These are phyloP conservation scores for Ottelia alismoides DNA, from an alignment of 106 monocot species.

Conservation along the genomic window DNA sequence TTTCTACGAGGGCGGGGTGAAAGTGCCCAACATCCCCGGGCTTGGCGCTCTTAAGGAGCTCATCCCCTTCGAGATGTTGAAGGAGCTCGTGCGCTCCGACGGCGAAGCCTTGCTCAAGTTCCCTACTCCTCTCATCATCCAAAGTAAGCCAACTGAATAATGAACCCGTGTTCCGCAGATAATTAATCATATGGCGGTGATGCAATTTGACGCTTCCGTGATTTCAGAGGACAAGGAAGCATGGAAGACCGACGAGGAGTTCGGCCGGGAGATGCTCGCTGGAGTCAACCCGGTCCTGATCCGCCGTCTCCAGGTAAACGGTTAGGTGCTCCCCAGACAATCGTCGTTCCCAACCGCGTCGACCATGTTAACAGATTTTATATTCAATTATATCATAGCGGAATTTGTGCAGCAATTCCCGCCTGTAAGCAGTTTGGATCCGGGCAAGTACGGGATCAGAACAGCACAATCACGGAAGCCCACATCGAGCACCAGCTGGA, in stretches of 20 bases:
- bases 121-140: slow-evolving; percentile 49
- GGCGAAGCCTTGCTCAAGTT: slow-evolving; percentile 38
- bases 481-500: slow-evolving; percentile 31
- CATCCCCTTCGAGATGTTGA: slow-evolving; percentile 63
- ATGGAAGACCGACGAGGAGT: slow-evolving; percentile 72
- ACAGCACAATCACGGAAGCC: slow-evolving; percentile 30
- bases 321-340: too few species aligned
- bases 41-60: slow-evolving; percentile 10
- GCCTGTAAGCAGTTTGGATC: slow-evolving; percentile 47
- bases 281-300: slow-evolving; percentile 55
- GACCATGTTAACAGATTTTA: not conserved
- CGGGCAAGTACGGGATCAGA: slow-evolving; percentile 31
- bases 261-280: slow-evolving; percentile 56
- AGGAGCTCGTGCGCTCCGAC: slow-evolving; percentile 27
- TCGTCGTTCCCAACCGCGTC: too few species aligned
- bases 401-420: slow-evolving; percentile 45
- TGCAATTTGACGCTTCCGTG: not conserved
- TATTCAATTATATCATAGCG: too few species aligned
- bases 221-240: slow-evolving; percentile 29
- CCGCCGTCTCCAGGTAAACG: slow-evolving; percentile 24
- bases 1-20: slow-evolving; percentile 47
- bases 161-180: slow-evolving; percentile 1
- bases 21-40: slow-evolving; percentile 15
- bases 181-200: not conserved
- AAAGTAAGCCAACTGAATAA: slow-evolving; percentile 15